Conservation (phyloP, 495 filamentous ascomycete genomes). For the Hyaloscypha hepaticicola region DNA sequence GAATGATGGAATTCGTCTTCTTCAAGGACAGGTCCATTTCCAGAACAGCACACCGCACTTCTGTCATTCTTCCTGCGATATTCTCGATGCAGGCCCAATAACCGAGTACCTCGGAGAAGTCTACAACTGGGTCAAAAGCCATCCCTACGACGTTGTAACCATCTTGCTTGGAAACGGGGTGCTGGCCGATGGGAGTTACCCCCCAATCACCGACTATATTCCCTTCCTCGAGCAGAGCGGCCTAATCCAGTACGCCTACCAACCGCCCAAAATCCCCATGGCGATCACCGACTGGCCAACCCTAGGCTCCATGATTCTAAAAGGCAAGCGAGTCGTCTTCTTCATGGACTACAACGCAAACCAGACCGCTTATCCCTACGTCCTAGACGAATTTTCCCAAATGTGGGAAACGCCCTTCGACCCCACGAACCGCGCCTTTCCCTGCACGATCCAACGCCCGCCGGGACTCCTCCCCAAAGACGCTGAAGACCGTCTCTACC, state of each 20-base stretch:
- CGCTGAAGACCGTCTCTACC: slow-evolving; percentile 60
- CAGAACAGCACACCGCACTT: slow-evolving; percentile 51
- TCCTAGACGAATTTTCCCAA: slow-evolving; percentile 71
- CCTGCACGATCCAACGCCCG: slow-evolving; percentile 68
- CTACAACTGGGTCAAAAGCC: slow-evolving; percentile 64
- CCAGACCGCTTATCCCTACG: slow-evolving; percentile 72
- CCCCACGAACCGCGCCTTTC: slow-evolving; percentile 60
- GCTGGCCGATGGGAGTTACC: slow-evolving; percentile 30
- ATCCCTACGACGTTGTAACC: slow-evolving; percentile 90
- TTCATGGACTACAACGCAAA: slow-evolving; percentile 82
- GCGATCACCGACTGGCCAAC: slow-evolving; percentile 80
- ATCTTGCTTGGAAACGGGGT: slow-evolving; percentile 80
- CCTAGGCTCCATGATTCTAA: slow-evolving; percentile 73
- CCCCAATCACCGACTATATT: slow-evolving; percentile 18
- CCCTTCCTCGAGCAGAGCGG: slow-evolving; percentile 61
- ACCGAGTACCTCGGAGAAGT: slow-evolving; percentile 71
- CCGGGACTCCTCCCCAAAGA: slow-evolving; percentile 52
- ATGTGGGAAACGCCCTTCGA: slow-evolving; percentile 81
- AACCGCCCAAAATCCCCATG: slow-evolving; percentile 66
- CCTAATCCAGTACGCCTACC: slow-evolving; percentile 67
- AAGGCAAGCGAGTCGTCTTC: slow-evolving; percentile 51
- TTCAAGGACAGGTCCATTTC: slow-evolving; percentile 72
- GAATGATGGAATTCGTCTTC: slow-evolving; percentile 86
- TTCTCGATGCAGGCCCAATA: slow-evolving; percentile 79
- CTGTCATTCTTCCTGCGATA: slow-evolving; percentile 76